Conservation (phyloP, 306 rosid species). For the Dryas alaskensis region DNA sequence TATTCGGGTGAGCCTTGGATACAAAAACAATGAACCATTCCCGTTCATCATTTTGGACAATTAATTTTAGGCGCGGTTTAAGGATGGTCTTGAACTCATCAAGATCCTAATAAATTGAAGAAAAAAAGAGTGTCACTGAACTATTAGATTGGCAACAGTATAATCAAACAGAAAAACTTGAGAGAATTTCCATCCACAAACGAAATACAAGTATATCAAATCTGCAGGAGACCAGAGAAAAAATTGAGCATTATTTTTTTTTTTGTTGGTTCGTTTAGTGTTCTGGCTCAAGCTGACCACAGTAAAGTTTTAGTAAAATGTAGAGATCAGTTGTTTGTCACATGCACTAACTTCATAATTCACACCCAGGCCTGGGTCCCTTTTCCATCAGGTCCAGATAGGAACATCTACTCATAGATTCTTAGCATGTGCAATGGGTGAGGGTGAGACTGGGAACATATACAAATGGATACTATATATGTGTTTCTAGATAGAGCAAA, state of each 20-base stretch:
- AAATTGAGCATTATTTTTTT: not conserved
- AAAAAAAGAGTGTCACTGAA: slow-evolving; percentile 27
- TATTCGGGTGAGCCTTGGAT: slow-evolving; percentile 83
- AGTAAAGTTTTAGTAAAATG: not conserved
- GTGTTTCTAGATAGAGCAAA: too few species aligned
- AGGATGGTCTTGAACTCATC: slow-evolving; percentile 97
- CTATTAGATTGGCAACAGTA: slow-evolving; percentile 23
- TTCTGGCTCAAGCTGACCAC: not conserved
- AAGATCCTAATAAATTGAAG: slow-evolving; percentile 59
- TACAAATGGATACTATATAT: too few species aligned
- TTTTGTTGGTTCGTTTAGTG: too few species aligned
- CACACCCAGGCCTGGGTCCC: not conserved
- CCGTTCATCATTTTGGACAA: slow-evolving; percentile 94
- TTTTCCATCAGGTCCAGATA: not conserved
- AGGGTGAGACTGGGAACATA: too few species aligned
- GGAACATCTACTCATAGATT: not conserved
- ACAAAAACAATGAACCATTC: slow-evolving; percentile 97
- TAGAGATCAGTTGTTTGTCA: not conserved
- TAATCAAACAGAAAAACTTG: slow-evolving; percentile 9
- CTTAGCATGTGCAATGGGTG: too few species aligned
- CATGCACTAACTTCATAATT: not conserved
- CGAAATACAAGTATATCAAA: not conserved
- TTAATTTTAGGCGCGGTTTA: slow-evolving; percentile 92
- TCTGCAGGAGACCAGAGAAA: not conserved
- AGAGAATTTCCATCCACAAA: slow-evolving; percentile 6